These are phyloP conservation scores for Vitis hybrid DNA, from an alignment of 177 flowering plant species.

Conservation along the genomic window DNA sequence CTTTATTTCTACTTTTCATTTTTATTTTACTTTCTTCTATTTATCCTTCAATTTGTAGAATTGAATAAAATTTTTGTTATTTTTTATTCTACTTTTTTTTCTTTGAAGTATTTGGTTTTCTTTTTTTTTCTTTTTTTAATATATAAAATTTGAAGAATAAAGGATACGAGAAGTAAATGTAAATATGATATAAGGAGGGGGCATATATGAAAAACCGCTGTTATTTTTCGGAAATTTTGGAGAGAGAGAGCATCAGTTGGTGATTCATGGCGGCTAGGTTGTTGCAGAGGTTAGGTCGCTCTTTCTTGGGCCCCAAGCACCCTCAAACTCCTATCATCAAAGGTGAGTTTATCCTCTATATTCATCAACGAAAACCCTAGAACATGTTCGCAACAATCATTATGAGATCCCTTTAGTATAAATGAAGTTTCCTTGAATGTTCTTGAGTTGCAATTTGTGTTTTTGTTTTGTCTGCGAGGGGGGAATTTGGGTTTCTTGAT, in stretches of 20 bases:
- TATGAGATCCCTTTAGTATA: no score
- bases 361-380: slow-evolving; percentile 17
- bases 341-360: slow-evolving; percentile 10
- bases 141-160: no score
- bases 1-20: no score
- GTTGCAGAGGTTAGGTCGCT: slow-evolving; percentile 20
- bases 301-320: slow-evolving; percentile 14
- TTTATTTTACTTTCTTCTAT: no score
- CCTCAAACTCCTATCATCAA: slow-evolving; percentile 7
- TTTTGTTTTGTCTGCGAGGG: background rate
- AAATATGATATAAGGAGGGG: no score
- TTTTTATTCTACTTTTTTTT: no score
- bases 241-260: background rate
- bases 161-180: no score
- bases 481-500: background rate
- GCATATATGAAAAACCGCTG: background rate
- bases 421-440: background rate
- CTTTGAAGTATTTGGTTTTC: no score
- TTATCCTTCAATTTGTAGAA: no score
- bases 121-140: no score
- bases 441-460: background rate
- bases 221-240: background rate
- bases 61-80: no score
- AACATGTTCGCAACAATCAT: background rate
- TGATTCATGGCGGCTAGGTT: slow-evolving; percentile 26